Base-by-base conservation (phyloP, 2,329 filamentous ascomycete species). In the Xylaria sp. region DNA sequence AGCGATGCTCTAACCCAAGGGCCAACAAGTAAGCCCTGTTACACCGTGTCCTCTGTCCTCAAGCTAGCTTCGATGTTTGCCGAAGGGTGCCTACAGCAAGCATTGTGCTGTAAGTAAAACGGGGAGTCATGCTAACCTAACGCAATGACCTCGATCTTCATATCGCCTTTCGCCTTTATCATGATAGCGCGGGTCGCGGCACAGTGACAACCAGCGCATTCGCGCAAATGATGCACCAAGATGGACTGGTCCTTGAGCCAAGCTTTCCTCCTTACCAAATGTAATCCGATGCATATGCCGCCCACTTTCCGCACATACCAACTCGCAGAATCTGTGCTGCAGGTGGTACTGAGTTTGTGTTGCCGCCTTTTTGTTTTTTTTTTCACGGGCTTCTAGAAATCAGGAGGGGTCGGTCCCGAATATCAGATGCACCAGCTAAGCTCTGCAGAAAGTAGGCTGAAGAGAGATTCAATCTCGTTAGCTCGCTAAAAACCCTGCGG, bases 251-350 rank as follows among this genome's bases (percentile, higher is more conserved):
- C 32, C 34, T 13, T 28, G 55, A 62, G 58, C 53, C 65, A 67
- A 62, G 62, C 60, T 56, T 63, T 65, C n/a, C n/a, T 56, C 48
- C 41, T 59, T 52, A 62, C 36, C 60, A 63, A 52, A 32, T 36
- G 45, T 48, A 67, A 60, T 56, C 46, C 60, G 48, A 52, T 63
- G 68, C 68, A 68, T 60, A 68, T 62, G 59, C 68, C 48, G 58
- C 58, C 65, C 65, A 70, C 68, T 59, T 62, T 63, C 59, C 55
- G 45, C 46, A 65, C 32, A 41, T 28, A 57, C 48, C 39, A 46
- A 64, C 58, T 25, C 58, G 65, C 65, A 70, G 68, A 58, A 41
- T 41, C 52, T 46, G 4, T 43, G 57, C 60, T 69, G 52, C 59
- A 65, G 55, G 64, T 41, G 57, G 50, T 58, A 55, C 45, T 63